Evolutionary conservation across 345 rosid genomes (phyloP).

Genomic region (Aquilaria yunnanensis): DNA sequence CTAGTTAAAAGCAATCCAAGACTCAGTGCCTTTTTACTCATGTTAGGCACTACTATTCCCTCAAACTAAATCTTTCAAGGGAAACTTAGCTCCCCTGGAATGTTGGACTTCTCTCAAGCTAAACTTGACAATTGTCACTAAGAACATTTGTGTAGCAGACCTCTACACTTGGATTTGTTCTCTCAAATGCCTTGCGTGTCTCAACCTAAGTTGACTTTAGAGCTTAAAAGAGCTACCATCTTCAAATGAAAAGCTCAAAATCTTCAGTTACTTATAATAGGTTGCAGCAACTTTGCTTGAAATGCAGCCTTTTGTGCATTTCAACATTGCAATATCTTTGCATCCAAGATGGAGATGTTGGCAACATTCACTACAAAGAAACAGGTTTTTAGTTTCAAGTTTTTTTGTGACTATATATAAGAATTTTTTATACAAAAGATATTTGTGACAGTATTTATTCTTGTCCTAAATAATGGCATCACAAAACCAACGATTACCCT

Average conservation of each 20-base stretch:
- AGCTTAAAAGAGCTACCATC: constrained; percentile 53
- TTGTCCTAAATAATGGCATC: no score
- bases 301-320: constrained; percentile 31
- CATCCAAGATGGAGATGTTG: constrained; percentile 41
- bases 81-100: constrained; percentile 33
- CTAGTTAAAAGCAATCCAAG: constrained; percentile 45
- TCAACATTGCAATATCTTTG: constrained; percentile 48
- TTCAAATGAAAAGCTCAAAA: constrained; percentile 43
- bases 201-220: constrained; percentile 62
- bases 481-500: no score
- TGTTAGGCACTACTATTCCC: constrained; percentile 32
- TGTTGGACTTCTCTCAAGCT: constrained; percentile 47
- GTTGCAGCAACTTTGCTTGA: constrained; percentile 47
- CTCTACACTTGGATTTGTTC: constrained; percentile 33
- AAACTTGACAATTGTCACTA: constrained; percentile 20
- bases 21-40: constrained; percentile 46
- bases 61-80: constrained; percentile 21
- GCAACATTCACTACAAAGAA: not conserved
- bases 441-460: no score
- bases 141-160: constrained; percentile 24
- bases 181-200: constrained; percentile 48
- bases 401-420: no score
- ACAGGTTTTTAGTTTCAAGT: no score
- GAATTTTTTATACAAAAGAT: no score
- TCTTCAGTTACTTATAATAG: constrained; percentile 59